Conservation (phyloP, 306 rosid species). For the Cicer arietinum region DNA sequence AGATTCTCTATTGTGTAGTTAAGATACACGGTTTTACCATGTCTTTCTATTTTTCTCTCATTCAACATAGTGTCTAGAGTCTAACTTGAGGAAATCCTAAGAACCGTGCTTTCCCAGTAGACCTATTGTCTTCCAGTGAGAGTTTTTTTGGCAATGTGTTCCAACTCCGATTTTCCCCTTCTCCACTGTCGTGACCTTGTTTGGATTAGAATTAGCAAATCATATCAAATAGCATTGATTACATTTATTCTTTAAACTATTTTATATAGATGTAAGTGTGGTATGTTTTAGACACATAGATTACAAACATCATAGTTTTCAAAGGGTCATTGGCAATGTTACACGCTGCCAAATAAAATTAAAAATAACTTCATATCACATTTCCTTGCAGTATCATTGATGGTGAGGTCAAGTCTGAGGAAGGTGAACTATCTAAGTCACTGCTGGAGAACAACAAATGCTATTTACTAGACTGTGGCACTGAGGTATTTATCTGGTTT, state of each 20-base stretch:
- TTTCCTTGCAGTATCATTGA: conserved; percentile 66
- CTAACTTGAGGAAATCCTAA: too few relatives aligned
- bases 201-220: not conserved
- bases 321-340: conserved; percentile 1
- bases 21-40: too few relatives aligned
- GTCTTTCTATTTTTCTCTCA: too few relatives aligned
- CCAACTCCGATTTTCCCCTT: too few relatives aligned
- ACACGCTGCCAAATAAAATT: conserved; percentile 10
- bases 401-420: conserved; percentile 72
- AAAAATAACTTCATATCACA: conserved; percentile 37
- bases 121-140: too few relatives aligned
- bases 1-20: too few relatives aligned
- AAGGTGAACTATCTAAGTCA: conserved; percentile 85
- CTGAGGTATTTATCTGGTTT: conserved; percentile 90
- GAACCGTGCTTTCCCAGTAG: too few relatives aligned
- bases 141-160: too few relatives aligned
- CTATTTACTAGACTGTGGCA: conserved; percentile 88
- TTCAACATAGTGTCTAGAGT: too few relatives aligned
- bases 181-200: not conserved
- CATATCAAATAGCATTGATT: not conserved
- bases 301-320: not conserved
- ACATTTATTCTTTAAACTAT: not conserved
- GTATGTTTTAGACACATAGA: not conserved
- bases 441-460: conserved; percentile 86
- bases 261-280: not conserved